phyloP scores from a whole-genome alignment of 345 rosid species.

The Bruguiera sexangula region DNA sequence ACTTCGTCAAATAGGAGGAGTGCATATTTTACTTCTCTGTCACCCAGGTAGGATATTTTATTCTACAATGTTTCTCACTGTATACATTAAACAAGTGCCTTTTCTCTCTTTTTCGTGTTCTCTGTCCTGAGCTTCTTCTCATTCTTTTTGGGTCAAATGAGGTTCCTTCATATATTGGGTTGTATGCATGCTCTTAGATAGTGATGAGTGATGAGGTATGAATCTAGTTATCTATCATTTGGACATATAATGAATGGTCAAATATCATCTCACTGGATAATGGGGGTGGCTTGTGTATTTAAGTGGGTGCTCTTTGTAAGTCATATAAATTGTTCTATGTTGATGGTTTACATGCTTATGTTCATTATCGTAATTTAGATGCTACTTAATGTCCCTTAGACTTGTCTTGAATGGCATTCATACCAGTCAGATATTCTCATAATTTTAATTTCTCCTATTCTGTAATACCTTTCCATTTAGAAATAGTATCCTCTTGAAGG shows the following conservation, averaged over 20 bases:
- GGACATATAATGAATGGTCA: no score
- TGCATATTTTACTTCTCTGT: constrained; percentile 68
- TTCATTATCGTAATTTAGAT: not conserved
- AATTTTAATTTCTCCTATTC: not conserved
- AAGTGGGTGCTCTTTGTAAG: no score
- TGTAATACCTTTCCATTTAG: not conserved
- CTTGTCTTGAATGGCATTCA: not conserved
- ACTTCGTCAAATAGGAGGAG: constrained; percentile 78
- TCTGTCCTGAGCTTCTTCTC: no score
- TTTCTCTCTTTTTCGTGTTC: not conserved
- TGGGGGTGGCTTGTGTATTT: no score
- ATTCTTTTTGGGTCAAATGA: no score
- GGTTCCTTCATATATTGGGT: no score
- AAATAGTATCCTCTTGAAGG: not conserved
- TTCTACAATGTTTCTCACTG: not conserved
- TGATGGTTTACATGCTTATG: no score
- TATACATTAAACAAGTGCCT: not conserved
- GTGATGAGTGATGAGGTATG: no score
- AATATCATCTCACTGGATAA: no score
- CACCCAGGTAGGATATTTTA: constrained; percentile 63
- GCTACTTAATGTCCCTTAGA: not conserved
- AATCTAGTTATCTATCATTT: no score
- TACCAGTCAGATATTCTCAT: not conserved
- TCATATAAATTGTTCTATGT: no score
- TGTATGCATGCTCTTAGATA: no score